phyloP scores from a whole-genome alignment of 495 filamentous ascomycete genomes.

The Trypethelium eluteriae region DNA sequence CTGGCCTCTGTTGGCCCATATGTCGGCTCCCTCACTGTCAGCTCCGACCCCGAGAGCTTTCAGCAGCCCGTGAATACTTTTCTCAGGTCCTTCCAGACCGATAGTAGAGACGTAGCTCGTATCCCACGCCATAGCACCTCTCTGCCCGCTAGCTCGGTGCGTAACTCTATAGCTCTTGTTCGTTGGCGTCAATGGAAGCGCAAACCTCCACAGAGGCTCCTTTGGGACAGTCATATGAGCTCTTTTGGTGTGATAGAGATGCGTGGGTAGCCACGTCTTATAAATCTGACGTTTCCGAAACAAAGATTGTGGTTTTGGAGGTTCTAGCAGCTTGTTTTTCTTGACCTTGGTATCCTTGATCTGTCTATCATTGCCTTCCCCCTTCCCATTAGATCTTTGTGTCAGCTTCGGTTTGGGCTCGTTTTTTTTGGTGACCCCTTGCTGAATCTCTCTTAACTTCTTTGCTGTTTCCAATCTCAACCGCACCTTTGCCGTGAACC shows the following conservation, averaged over 20 bases:
- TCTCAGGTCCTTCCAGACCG: slow-evolving; percentile 59
- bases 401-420: slow-evolving; percentile 36
- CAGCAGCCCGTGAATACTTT: slow-evolving; percentile 57
- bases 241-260: slow-evolving; percentile 87
- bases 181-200: slow-evolving; percentile 72
- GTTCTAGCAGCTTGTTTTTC: slow-evolving; percentile 59
- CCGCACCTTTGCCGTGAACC: slow-evolving; percentile 60
- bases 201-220: slow-evolving; percentile 81
- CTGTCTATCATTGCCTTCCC: neutral
- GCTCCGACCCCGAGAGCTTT: slow-evolving; percentile 54
- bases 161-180: slow-evolving; percentile 84
- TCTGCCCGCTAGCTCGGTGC: slow-evolving; percentile 66
- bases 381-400: slow-evolving; percentile 1
- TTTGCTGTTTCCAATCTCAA: slow-evolving; percentile 78
- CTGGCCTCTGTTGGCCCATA: slow-evolving; percentile 51
- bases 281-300: slow-evolving; percentile 77
- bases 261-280: slow-evolving; percentile 93
- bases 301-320: slow-evolving; percentile 57
- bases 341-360: slow-evolving; percentile 38
- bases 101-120: slow-evolving; percentile 92
- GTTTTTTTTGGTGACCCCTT: slow-evolving; percentile 43
- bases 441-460: slow-evolving; percentile 56
- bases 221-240: slow-evolving; percentile 75
- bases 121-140: slow-evolving; percentile 76
- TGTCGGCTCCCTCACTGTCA: slow-evolving; percentile 35